These are phyloP conservation scores for Aureobasidium sp. DNA, from an alignment of 2,329 filamentous ascomycete species.

Conservation along the genomic window DNA sequence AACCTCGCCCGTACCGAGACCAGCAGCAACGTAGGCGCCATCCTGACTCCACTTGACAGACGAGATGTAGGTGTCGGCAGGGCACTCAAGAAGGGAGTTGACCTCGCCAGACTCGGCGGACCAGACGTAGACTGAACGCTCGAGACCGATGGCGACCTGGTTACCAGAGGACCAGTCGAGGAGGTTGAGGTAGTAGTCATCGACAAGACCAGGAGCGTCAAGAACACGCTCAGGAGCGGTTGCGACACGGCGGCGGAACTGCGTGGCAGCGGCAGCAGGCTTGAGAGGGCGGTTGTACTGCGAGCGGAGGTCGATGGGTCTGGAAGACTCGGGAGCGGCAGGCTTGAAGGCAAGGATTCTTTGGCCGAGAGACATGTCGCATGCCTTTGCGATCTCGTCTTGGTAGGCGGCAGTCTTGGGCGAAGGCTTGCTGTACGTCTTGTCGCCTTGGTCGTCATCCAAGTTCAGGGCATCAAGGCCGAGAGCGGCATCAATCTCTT, in stretches of 20 bases:
- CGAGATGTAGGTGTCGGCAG: conserved; percentile 88
- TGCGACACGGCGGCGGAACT: conserved; percentile 84
- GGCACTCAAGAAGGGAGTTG: conserved; percentile 79
- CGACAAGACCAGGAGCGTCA: conserved; percentile 89
- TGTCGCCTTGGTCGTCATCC: conserved; percentile 59
- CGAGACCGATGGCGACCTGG: conserved; percentile 94
- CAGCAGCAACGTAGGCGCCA: conserved; percentile 91
- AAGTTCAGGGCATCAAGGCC: conserved; percentile 75
- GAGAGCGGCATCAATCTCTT: conserved; percentile 50
- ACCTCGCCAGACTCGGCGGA: conserved; percentile 90
- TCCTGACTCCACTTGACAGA: conserved; percentile 99
- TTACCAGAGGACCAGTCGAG: conserved; percentile 97
- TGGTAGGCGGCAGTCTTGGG: conserved; percentile 88
- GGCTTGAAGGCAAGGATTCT: conserved; percentile 98
- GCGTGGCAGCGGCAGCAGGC: conserved; percentile 65
- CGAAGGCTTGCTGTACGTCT: conserved; percentile 67
- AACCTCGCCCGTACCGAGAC: conserved; percentile 89
- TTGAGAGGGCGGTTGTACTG: conserved; percentile 97
- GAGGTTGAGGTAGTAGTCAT: conserved; percentile 98
- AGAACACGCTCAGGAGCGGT: conserved; percentile 94
- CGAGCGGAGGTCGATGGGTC: conserved; percentile 92
- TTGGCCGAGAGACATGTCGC: conserved; percentile 86
- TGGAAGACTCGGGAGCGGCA: conserved; percentile 92
- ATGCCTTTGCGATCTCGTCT: conserved; percentile 81
- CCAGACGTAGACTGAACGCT: conserved; percentile 97